Percentiles rank a stretch among this genome's conserved stretches.
Conservation (phyloP, 345 rosid genomes). For the Hibiscus trionum region DNA sequence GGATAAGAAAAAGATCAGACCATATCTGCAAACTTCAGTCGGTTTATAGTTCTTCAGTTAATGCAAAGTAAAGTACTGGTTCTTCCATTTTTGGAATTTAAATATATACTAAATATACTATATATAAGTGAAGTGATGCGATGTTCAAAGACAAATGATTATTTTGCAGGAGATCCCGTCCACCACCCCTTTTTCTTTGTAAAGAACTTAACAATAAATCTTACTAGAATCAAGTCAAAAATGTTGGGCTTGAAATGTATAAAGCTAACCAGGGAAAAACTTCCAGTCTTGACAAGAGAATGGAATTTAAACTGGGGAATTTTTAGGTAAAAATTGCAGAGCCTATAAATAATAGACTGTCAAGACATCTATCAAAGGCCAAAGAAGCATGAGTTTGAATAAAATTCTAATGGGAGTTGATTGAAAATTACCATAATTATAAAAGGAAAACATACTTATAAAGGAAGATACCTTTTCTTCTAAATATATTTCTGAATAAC, state of each 20-base stretch:
- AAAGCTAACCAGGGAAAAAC: neutral
- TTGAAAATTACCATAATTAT: neutral
- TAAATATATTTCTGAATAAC: neutral
- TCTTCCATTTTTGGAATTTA: neutral
- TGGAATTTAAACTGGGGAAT: neutral
- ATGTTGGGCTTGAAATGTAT: constrained; percentile 1
- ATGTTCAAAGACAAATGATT: neutral
- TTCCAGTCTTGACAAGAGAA: neutral
- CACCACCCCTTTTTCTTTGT: neutral
- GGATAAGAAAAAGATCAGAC: neutral
- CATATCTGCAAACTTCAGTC: neutral
- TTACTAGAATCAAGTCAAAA: neutral
- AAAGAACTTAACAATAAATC: neutral
- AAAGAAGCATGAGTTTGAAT: neutral
- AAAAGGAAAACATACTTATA: neutral
- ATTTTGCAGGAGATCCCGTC: constrained; percentile 1
- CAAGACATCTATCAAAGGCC: neutral
- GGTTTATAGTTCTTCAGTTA: neutral
- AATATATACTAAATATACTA: neutral
- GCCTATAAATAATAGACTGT: neutral
- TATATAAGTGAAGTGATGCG: neutral
- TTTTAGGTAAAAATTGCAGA: neutral
- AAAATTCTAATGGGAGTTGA: neutral
- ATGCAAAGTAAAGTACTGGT: neutral
- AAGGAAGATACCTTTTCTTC: no score